Conservation (phyloP, 768 basidiomycete genomes). For the Psilocybe azurescens region DNA sequence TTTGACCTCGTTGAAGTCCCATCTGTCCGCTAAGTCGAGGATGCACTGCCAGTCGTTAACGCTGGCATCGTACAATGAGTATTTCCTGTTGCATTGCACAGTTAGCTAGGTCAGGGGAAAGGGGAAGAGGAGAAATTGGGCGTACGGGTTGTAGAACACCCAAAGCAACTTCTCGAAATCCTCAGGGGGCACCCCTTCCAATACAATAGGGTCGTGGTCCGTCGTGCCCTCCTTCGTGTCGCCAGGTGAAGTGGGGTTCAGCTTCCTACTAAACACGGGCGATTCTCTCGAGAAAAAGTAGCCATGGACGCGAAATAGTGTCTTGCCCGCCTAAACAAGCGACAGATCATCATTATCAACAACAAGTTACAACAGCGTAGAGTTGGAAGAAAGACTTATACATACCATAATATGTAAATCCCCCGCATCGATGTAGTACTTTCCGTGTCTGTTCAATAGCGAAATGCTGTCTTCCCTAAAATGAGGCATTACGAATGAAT, state of each 20-base stretch:
- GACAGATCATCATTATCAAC: too few species aligned
- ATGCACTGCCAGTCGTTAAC: conserved; percentile 63
- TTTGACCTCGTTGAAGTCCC: conserved; percentile 62
- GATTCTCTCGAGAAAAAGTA: conserved; percentile 62
- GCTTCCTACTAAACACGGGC: conserved; percentile 42
- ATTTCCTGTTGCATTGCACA: conserved; percentile 44
- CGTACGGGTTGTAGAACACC: conserved; percentile 43
- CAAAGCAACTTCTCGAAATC: conserved; percentile 56
- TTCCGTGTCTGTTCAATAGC: conserved; percentile 2
- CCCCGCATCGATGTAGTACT: conserved; percentile 27
- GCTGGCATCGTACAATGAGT: conserved; percentile 57
- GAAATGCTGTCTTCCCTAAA: conserved; percentile 6
- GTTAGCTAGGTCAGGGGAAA: not conserved
- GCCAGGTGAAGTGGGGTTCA: conserved; percentile 36
- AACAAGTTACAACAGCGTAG: not conserved
- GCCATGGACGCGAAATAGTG: conserved; percentile 51
- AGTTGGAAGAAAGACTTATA: not conserved
- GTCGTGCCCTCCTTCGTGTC: conserved; percentile 36
- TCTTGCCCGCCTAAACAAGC: conserved; percentile 7
- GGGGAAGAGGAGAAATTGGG: not conserved
- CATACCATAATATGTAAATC: conserved; percentile 29
- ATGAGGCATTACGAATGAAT: not conserved
- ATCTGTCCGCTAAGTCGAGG: conserved; percentile 59
- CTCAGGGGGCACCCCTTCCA: conserved; percentile 42
- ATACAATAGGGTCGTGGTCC: conserved; percentile 48